Evolutionary conservation across 305 asterid species (phyloP).

Genomic region (Fraxinus ornus): DNA sequence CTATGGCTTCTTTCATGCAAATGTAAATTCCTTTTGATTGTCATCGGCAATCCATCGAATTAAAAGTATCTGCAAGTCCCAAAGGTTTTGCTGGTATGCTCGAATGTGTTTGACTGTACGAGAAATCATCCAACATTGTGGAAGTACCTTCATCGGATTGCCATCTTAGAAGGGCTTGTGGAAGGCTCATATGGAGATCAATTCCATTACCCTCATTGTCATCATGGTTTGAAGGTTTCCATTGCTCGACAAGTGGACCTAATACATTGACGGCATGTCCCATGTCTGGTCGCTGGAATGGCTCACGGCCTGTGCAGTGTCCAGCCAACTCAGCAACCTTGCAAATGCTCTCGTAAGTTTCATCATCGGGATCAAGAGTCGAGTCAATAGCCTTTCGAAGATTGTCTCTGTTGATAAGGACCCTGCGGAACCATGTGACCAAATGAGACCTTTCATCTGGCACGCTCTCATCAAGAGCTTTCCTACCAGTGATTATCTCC

Average conservation of each 20-base stretch:
- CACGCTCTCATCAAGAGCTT: constrained; percentile 79
- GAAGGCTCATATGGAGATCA: constrained; percentile 79
- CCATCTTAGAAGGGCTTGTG: constrained; percentile 90
- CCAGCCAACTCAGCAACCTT: constrained; percentile 88
- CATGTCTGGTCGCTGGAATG: constrained; percentile 94
- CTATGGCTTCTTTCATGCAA: not conserved
- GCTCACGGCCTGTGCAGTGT: constrained; percentile 91
- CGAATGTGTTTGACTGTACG: constrained; percentile 61
- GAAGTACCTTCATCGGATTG: constrained; percentile 91
- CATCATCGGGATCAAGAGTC: constrained; percentile 65
- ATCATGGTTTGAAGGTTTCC: constrained; percentile 66
- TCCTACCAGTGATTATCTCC: constrained; percentile 87
- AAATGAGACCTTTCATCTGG: constrained; percentile 88
- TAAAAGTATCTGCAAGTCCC: constrained; percentile 72
- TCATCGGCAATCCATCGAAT: constrained; percentile 80
- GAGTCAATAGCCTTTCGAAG: constrained; percentile 70
- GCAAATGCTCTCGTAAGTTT: constrained; percentile 77
- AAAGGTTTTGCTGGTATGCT: constrained; percentile 78
- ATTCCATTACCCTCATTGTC: constrained; percentile 66
- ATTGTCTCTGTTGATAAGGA: constrained; percentile 80
- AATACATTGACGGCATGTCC: constrained; percentile 90
- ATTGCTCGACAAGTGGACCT: constrained; percentile 88
- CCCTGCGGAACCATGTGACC: constrained; percentile 91
- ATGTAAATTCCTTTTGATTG: not conserved
- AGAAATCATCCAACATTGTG: constrained; percentile 73